Conservation (phyloP, 306 rosid species). For the Fagus sylvatica region DNA sequence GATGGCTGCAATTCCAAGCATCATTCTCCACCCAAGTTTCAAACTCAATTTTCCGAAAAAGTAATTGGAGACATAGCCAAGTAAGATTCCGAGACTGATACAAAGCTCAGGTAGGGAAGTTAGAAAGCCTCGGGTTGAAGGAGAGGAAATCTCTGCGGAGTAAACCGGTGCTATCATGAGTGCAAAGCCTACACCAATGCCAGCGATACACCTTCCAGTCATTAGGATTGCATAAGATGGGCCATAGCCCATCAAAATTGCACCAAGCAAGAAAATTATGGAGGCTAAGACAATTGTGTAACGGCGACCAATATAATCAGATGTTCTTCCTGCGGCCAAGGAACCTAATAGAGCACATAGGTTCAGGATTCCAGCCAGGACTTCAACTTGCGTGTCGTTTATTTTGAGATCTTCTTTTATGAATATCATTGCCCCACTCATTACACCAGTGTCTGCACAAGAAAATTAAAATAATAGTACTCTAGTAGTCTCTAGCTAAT, state of each 20-base stretch:
- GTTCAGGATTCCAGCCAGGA: conserved; percentile 79
- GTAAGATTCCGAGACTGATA: conserved; percentile 69
- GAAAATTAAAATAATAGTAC: not conserved
- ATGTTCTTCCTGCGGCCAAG: conserved; percentile 62
- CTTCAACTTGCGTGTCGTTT: conserved; percentile 60
- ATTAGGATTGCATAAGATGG: conserved; percentile 65
- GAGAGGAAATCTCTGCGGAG: conserved; percentile 80
- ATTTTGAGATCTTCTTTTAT: conserved; percentile 71
- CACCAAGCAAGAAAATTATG: conserved; percentile 56
- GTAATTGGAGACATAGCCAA: conserved; percentile 71
- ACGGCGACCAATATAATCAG: conserved; percentile 84
- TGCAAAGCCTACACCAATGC: conserved; percentile 83
- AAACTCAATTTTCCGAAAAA: conserved; percentile 47
- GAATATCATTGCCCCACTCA: conserved; percentile 92
- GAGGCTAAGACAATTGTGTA: conserved; percentile 64
- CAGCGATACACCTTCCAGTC: conserved; percentile 69
- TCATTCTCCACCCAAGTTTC: conserved; percentile 78
- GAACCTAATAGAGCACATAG: conserved; percentile 71
- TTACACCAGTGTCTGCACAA: conserved; percentile 74
- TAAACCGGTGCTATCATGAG: conserved; percentile 85
- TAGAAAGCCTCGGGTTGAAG: conserved; percentile 57
- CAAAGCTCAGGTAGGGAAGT: conserved; percentile 75
- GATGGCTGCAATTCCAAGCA: conserved; percentile 74
- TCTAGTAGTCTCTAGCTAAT: not conserved
- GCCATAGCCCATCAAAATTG: conserved; percentile 77